Evolutionary conservation across 1,284 basidiomycete genomes (phyloP).

Genomic region (Malassezia furfur): DNA sequence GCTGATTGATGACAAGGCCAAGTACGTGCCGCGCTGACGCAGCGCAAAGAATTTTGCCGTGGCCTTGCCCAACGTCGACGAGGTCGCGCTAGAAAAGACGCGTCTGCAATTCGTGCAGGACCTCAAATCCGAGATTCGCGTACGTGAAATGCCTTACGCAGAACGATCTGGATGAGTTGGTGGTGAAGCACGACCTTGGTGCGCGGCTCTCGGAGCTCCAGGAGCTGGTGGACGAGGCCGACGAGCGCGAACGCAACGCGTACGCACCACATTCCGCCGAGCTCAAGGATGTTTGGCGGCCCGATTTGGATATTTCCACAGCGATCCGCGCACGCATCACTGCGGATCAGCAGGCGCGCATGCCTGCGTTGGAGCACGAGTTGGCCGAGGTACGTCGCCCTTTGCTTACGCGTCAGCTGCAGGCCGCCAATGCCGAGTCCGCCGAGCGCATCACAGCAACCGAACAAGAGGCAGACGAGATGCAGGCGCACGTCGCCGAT

Average conservation of each 20-base stretch:
- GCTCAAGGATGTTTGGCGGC: conserved; percentile 35
- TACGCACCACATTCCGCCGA: conserved; percentile 16
- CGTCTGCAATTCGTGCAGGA: conserved; percentile 30
- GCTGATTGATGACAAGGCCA: conserved; percentile 32
- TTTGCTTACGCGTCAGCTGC: conserved; percentile 1
- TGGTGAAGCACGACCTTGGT: conserved; percentile 27
- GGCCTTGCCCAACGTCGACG: conserved; percentile 25
- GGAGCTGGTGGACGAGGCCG: conserved; percentile 28
- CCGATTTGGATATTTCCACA: conserved; percentile 29
- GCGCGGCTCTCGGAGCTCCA: conserved; percentile 27
- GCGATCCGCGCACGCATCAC: conserved; percentile 30
- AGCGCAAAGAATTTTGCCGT: conserved; percentile 23
- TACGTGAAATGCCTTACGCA: not conserved
- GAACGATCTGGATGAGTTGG: conserved; percentile 28
- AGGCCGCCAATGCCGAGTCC: conserved; percentile 9
- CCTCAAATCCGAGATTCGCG: conserved; percentile 29
- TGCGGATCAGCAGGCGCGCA: conserved; percentile 25
- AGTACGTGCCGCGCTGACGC: conserved; percentile 4
- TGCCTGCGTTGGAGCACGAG: conserved; percentile 22
- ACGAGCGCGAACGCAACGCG: conserved; percentile 24
- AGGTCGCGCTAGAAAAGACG: conserved; percentile 22
- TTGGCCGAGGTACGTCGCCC: conserved; percentile 4
- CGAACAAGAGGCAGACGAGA: not conserved
- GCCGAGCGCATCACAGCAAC: conserved; percentile 7
- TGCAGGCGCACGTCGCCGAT: not conserved